Base-by-base conservation (phyloP, 768 basidiomycete genomes). In the Phaeolepiota aurea region DNA sequence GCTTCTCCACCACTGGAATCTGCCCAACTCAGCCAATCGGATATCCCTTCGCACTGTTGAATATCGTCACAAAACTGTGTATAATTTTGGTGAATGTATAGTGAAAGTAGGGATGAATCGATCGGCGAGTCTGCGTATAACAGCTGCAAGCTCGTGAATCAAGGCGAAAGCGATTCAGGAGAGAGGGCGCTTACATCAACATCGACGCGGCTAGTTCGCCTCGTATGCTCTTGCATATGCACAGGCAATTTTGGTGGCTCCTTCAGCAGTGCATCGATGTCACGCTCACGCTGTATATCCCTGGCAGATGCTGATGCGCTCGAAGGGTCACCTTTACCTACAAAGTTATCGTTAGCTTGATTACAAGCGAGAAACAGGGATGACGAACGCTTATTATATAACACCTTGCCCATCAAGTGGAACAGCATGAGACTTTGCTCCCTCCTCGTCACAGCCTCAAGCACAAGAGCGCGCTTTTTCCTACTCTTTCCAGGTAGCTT, bases 71-170 rank as follows among this genome's bases (percentile, higher is more conserved):
- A 92, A 53, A 88, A 98, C 42, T 83, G 81, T 0, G 82, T 73
- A 49, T 93, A 90, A 54, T 96, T 98, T 58, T 98, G 92, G 49
- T 99, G 96, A 5, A 93, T 69, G 55, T 97, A 99, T 4, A 94
- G 60, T 2, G 83, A 82, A 46, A 92, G 85, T 1, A 97, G 66
- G 1, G 87, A 88, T 1, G 89, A 79, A 59, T 99, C 96, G 41
- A 98, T 83, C 0, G 94, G 91, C 0, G 86, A 86, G 54, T 90
- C 84, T 1, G 82, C 76, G 54, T 85, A 87, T 2, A 97, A 61
- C 9, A 57, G 56, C 90, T 92, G 36, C n/a, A 28, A 37, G 12
- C 31, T 28, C 7, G n/a, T 28, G 7, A 28, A 28, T 28, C 25
- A 28, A 7, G 25, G n/a, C 7, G n/a, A 28, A 28, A n/a, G 7